Evolutionary conservation across 768 basidiomycete species (phyloP), one percentile per base, ranked within the genome.

Genomic region (Amanita inopinata): DNA sequence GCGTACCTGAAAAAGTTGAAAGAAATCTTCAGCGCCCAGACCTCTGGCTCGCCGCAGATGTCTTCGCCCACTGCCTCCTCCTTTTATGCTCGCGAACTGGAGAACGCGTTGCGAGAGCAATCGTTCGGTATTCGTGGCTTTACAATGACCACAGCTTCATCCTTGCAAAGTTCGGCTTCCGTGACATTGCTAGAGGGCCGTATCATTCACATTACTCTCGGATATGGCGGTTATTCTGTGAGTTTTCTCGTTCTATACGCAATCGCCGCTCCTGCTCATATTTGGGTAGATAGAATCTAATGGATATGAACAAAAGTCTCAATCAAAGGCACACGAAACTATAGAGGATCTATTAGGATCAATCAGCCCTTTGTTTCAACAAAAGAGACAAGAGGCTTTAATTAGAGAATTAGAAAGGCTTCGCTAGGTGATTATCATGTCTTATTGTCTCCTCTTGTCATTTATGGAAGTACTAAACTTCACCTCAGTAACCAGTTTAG

Each of bases 161-260:
- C 63, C 1, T 61, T 69, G 39, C 68, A 74, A 50, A 76, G 80
- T 10, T 61, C 60, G 8, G 79, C 79, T 4, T 59, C 60, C 17
- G 67, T 83, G 33, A 70, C 67, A 3, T 58, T 79, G 3, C 60
- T 82, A 8, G 83, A 85, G 52, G 80, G 75, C 8, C 59, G 61
- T 3, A 56, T 45, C 11, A 51, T 82, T 15, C 56, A 48, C 12
- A 56, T 85, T 11, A 58, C 61, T 15, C 63, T 85, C 28, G 71
- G 71, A 3, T 58, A 61, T 12, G 61, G 65, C 52, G 82, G 82
- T 2, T 84, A 76, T 53, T 69, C 61, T 56, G 81, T 80, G 53
- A 55, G 62, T 51, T 15, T 35, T 31, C 22, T 25, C 15, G 9
- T 12, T 4, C 10, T 38, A 14, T 12, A 7, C 17, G 37, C 17